These are phyloP conservation scores for Lodderomyces metapsilosis DNA, from an alignment of 1,139 yeast genomes.

Conservation along the genomic window DNA sequence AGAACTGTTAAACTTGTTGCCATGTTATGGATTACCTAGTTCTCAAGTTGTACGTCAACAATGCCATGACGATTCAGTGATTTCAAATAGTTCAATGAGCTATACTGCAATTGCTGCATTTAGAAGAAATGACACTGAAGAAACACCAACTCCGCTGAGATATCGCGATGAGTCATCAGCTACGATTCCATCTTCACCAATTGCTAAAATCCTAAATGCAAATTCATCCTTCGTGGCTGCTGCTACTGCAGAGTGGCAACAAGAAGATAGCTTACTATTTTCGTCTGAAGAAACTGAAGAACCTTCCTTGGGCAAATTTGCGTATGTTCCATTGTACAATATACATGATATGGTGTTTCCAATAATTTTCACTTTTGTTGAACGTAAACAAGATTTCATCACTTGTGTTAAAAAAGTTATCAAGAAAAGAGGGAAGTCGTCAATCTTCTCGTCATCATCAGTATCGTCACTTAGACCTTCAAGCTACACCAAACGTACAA, in stretches of 20 bases:
- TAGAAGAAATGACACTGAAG: conserved; percentile 3
- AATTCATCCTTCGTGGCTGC: neutral
- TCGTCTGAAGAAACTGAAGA: neutral
- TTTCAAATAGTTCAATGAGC: conserved; percentile 4
- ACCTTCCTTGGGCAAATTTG: neutral
- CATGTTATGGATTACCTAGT: conserved; percentile 7
- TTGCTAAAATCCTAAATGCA: neutral
- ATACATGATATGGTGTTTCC: conserved; percentile 5
- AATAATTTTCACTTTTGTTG: conserved; percentile 4
- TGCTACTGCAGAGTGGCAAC: no score
- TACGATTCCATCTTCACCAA: conserved; percentile 10
- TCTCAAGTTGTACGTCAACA: neutral
- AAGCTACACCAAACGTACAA: neutral
- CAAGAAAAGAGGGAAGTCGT: no score
- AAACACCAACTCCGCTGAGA: neutral
- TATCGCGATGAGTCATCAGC: neutral
- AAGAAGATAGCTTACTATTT: no score
- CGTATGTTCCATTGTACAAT: neutral
- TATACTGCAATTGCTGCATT: neutral
- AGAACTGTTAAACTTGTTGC: conserved; percentile 8
- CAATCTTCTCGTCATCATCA: neutral
- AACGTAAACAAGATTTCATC: conserved; percentile 1
- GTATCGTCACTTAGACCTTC: neutral
- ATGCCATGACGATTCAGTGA: neutral
- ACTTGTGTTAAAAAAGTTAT: neutral